Evolutionary conservation across 176 grass and related monocot genomes (phyloP).

Genomic region (Oryza punctata): DNA sequence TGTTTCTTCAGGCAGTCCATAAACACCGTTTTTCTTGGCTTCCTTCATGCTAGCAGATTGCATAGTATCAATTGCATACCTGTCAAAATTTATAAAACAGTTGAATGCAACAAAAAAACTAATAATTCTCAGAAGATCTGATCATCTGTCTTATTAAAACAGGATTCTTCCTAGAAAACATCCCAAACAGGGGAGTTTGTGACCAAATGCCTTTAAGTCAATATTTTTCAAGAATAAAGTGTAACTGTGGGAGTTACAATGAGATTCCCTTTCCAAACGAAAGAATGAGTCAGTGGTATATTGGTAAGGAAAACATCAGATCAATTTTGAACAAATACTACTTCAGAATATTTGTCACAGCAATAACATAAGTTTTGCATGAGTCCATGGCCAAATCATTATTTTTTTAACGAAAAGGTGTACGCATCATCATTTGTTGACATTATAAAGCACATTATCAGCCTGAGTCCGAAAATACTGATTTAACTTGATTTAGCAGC

Average conservation of each 20-base stretch:
- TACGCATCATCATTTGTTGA: background rate
- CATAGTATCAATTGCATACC: constrained; percentile 91
- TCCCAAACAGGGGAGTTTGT: background rate
- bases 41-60: constrained; percentile 79
- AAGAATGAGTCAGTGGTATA: background rate
- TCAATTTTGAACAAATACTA: constrained; percentile 3
- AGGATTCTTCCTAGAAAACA: background rate
- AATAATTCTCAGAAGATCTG: constrained; percentile 1
- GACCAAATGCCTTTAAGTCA: background rate
- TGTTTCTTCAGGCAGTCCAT: constrained; percentile 66
- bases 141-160: constrained; percentile 7
- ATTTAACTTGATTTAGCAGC: background rate
- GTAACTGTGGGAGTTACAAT: background rate
- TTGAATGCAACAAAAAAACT: constrained; percentile 24
- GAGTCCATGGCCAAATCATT: constrained; percentile 14
- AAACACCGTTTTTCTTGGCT: constrained; percentile 50
- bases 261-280: background rate
- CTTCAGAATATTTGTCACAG: background rate
- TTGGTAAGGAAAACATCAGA: background rate
- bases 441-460: background rate
- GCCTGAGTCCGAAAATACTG: background rate
- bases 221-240: background rate
- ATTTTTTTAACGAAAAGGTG: background rate
- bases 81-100: constrained; percentile 49
- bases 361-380: background rate